phyloP scores from a whole-genome alignment of 768 basidiomycete species.

The Lactarius sp. region DNA sequence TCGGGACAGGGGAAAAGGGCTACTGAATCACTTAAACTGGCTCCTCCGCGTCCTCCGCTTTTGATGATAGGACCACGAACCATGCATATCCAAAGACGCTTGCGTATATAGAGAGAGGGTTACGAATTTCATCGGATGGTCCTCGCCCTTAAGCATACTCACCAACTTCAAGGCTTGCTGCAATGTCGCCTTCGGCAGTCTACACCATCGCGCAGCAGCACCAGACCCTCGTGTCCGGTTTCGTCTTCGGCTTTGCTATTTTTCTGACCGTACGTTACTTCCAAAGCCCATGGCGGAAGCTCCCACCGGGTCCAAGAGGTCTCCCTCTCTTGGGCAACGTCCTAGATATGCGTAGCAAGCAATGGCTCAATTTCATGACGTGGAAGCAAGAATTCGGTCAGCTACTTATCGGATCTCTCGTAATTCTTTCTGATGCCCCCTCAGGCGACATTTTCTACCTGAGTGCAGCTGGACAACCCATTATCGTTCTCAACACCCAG shows the following conservation, averaged over 20 bases:
- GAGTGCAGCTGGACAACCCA: slow-evolving; percentile 24
- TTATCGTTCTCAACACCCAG: slow-evolving; percentile 28
- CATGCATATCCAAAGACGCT: too few species aligned
- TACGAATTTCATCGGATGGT: neutral
- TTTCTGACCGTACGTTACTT: slow-evolving; percentile 12
- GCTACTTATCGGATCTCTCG: neutral
- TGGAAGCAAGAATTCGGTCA: slow-evolving; percentile 21
- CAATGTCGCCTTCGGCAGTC: neutral
- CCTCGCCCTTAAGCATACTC: neutral
- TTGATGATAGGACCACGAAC: too few species aligned
- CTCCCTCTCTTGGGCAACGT: slow-evolving; percentile 21
- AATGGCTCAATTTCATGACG: slow-evolving; percentile 22
- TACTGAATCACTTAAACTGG: too few species aligned
- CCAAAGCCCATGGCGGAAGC: slow-evolving; percentile 23
- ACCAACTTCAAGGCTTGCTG: neutral
- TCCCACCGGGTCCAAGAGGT: slow-evolving; percentile 21
- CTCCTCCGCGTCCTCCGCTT: too few species aligned
- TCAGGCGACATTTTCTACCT: slow-evolving; percentile 25
- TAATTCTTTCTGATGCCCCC: neutral
- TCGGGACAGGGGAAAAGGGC: neutral
- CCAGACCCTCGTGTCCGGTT: neutral
- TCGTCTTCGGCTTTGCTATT: neutral
- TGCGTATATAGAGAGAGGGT: neutral
- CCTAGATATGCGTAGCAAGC: slow-evolving; percentile 17
- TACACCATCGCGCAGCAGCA: neutral